Conservation (phyloP, 768 basidiomycete genomes). For the Baorangia bicolor region DNA sequence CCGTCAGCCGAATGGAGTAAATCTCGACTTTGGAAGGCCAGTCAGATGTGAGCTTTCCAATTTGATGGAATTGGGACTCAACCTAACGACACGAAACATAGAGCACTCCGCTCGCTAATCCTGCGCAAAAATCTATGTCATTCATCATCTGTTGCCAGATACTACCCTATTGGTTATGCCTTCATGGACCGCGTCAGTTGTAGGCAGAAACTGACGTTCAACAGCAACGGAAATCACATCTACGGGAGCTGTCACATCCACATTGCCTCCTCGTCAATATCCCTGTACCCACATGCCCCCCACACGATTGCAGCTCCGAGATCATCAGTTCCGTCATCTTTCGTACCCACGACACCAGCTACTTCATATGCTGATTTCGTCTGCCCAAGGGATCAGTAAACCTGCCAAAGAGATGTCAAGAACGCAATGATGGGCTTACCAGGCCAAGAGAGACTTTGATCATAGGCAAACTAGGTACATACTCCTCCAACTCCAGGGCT, state of each 20-base stretch:
- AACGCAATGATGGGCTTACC: conserved; percentile 32
- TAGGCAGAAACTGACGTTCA: not conserved
- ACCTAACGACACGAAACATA: no score
- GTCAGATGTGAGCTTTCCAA: no score
- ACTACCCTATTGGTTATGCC: not conserved
- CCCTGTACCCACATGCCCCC: conserved; percentile 43
- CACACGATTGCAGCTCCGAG: conserved; percentile 48
- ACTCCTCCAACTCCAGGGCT: conserved; percentile 37
- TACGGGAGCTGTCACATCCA: not conserved
- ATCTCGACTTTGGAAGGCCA: no score
- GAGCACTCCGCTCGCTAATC: no score
- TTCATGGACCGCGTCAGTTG: no score
- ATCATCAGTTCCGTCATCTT: conserved; percentile 45
- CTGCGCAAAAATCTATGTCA: no score
- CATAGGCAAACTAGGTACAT: conserved; percentile 46
- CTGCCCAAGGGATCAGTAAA: conserved; percentile 16
- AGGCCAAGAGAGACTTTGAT: conserved; percentile 66
- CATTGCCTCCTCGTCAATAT: conserved; percentile 30
- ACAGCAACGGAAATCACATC: not conserved
- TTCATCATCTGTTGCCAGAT: no score
- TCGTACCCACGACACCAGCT: conserved; percentile 43
- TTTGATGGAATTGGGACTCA: no score
- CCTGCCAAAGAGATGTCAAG: not conserved
- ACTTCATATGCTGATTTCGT: conserved; percentile 48
- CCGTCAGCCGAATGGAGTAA: no score